Conservation (phyloP, 2,329 filamentous ascomycete species). For the Berkeleyomyces rouxiae region DNA sequence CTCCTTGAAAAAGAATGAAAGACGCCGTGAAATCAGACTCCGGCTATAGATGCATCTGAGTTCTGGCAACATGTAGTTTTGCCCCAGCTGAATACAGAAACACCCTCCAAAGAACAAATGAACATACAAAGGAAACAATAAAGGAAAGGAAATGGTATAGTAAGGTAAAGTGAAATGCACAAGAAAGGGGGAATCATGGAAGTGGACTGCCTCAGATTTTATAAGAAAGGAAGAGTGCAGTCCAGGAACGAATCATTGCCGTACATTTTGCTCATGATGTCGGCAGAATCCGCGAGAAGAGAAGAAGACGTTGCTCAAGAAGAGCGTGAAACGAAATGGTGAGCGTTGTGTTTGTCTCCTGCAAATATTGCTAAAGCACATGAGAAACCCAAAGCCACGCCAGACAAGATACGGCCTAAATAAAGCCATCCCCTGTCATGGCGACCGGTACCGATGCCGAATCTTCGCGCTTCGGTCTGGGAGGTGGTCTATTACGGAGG, state of each 20-base stretch:
- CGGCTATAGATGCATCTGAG: neutral
- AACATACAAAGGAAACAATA: constrained; percentile 4
- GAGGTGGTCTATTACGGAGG: neutral
- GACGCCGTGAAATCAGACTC: neutral
- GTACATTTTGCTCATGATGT: neutral
- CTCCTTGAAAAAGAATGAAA: neutral
- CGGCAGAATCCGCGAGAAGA: neutral
- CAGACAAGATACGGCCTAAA: neutral
- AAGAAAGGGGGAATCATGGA: constrained; percentile 8
- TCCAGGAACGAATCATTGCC: neutral
- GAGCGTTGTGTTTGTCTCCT: too few relatives aligned
- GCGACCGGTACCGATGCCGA: neutral
- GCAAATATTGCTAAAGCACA: neutral
- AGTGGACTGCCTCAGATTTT: neutral
- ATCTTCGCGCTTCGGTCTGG: constrained; percentile 3
- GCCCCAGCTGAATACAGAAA: constrained; percentile 1
- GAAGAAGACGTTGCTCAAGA: neutral
- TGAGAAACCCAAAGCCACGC: neutral
- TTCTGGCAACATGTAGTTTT: neutral
- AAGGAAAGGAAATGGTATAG: neutral
- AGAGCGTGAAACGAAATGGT: neutral
- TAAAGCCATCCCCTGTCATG: neutral
- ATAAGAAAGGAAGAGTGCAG: neutral
- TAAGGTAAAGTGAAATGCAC: neutral
- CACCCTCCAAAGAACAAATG: neutral